phyloP scores from a whole-genome alignment of 192 early-diverging fungal species.

The Podila verticillata region DNA sequence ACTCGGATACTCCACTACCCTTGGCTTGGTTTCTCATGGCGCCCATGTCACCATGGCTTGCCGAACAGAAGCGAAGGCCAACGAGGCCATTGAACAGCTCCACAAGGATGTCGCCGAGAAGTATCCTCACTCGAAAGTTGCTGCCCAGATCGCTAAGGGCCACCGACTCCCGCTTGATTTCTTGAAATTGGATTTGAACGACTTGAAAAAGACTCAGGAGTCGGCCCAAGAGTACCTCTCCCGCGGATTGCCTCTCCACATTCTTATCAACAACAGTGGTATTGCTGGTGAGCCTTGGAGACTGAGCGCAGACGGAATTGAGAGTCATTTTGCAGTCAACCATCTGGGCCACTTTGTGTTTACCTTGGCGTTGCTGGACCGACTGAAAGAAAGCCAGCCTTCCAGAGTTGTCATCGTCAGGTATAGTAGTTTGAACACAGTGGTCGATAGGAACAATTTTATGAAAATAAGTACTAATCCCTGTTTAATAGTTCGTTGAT shows the following conservation, averaged over 20 bases:
- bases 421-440: not conserved
- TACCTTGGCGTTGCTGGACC: slow-evolving; percentile 31
- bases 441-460: not conserved
- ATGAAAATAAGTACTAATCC: not conserved
- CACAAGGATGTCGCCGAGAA: slow-evolving; percentile 8
- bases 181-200: slow-evolving; percentile 14
- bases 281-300: slow-evolving; percentile 1
- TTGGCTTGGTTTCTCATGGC: slow-evolving; percentile 6
- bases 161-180: slow-evolving; percentile 2
- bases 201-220: not conserved
- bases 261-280: slow-evolving; percentile 21
- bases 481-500: not conserved
- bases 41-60: slow-evolving; percentile 14
- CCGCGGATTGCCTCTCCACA: slow-evolving; percentile 49
- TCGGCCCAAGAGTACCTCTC: slow-evolving; percentile 42
- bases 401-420: slow-evolving; percentile 57
- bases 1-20: slow-evolving; percentile 17
- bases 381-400: slow-evolving; percentile 19
- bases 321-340: slow-evolving; percentile 53
- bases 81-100: slow-evolving; percentile 6
- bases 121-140: not conserved
- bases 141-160: not conserved
- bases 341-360: slow-evolving; percentile 49
- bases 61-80: not conserved
- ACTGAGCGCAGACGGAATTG: slow-evolving; percentile 37